Evolutionary conservation across 371 early-diverging fungal genomes (phyloP).

Genomic region (Paraphysoderma sedebokerense): DNA sequence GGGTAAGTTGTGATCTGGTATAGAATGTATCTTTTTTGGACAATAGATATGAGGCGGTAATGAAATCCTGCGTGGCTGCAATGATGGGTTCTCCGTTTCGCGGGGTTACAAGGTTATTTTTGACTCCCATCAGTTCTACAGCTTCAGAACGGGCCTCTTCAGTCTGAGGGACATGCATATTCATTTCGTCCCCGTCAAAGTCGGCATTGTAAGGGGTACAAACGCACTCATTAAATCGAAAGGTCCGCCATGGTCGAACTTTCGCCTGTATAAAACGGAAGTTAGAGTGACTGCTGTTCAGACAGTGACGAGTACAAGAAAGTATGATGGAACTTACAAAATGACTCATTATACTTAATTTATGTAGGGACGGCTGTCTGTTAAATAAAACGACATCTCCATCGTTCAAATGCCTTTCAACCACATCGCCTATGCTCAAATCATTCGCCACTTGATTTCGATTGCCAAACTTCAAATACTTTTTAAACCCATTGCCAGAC

Average conservation of each 20-base stretch:
- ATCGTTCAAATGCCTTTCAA: conserved; percentile 92
- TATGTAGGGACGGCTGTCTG: conserved; percentile 98
- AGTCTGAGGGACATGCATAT: conserved; percentile 98
- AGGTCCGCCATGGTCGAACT: conserved; percentile 92
- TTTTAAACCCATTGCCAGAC: conserved; percentile 27
- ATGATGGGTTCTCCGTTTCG: conserved; percentile 97
- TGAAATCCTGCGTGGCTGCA: conserved; percentile 99
- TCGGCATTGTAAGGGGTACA: conserved; percentile 99
- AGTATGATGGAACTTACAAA: conserved; percentile 38
- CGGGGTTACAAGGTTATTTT: conserved; percentile 94
- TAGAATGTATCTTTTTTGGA: conserved; percentile 90
- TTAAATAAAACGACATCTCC: conserved; percentile 99
- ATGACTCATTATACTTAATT: conserved; percentile 98
- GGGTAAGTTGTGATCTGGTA: conserved; percentile 81
- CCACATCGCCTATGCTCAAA: conserved; percentile 81
- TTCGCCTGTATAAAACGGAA: conserved; percentile 22
- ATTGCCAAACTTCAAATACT: conserved; percentile 59
- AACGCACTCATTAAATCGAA: conserved; percentile 99
- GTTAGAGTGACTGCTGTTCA: neutral
- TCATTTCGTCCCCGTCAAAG: conserved; percentile 99
- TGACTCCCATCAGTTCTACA: conserved; percentile 90
- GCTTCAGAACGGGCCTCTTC: conserved; percentile 98
- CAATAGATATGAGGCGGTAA: conserved; percentile 88
- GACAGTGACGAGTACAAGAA: neutral
- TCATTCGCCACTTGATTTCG: conserved; percentile 47